A percentile compares a stretch with the other conserved stretches of the same genome.
phyloP scores from a whole-genome alignment of 1,139 yeast genomes.

The Suhomyces coccinellae region DNA sequence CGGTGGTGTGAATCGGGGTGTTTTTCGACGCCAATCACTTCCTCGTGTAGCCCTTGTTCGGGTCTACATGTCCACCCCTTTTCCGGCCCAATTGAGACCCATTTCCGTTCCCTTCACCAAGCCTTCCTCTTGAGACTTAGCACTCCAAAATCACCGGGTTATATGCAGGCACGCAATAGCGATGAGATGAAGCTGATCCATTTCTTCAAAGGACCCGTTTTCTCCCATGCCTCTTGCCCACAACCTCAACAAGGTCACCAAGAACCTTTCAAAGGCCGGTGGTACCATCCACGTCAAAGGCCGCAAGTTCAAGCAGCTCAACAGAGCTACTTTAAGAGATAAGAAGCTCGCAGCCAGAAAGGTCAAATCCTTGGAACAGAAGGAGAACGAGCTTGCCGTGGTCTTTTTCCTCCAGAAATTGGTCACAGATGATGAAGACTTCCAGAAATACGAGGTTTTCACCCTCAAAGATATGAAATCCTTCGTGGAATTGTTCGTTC shows the following conservation, averaged over 20 bases:
- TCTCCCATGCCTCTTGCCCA: conserved; percentile 73
- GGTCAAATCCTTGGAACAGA: conserved; percentile 54
- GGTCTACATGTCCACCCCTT: neutral
- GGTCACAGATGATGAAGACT: conserved; percentile 45
- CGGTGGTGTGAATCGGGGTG: too few relatives aligned
- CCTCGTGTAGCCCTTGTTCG: too few relatives aligned
- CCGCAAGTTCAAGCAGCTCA: conserved; percentile 79
- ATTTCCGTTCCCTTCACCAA: neutral
- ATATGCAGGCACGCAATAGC: conserved; percentile 6
- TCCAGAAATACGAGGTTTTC: conserved; percentile 41
- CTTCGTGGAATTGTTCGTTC: conserved; percentile 62
- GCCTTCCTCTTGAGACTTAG: neutral
- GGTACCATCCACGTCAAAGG: conserved; percentile 83
- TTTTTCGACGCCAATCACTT: too few relatives aligned
- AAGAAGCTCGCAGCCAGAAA: conserved; percentile 63
- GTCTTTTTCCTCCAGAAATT: conserved; percentile 66
- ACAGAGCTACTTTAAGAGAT: conserved; percentile 84
- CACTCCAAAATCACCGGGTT: too few relatives aligned
- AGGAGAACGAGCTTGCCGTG: conserved; percentile 57
- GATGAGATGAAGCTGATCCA: conserved; percentile 6
- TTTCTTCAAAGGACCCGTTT: neutral
- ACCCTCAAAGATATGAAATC: conserved; percentile 57
- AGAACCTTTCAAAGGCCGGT: conserved; percentile 57
- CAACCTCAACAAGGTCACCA: conserved; percentile 69
- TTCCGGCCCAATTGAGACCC: neutral